A percentile compares a stretch with the other conserved stretches of the same genome.
Conservation (phyloP, 2,329 filamentous ascomycete genomes). For the Dactylellina haptotyla region DNA sequence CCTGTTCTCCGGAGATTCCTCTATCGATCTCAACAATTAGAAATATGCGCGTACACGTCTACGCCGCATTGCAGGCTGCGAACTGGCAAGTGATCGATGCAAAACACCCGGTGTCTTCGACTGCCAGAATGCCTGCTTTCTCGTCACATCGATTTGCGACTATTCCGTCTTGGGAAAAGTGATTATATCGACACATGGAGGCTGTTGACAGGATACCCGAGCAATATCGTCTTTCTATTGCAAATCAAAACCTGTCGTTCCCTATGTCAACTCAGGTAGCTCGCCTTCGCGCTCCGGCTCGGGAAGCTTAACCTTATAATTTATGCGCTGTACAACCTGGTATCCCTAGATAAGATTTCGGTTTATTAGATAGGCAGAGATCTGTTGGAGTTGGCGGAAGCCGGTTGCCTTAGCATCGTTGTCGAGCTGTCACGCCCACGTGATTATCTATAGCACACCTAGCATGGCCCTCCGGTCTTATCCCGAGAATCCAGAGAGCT, state of each 20-base stretch:
- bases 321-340: constrained; percentile 28
- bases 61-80: constrained; percentile 45
- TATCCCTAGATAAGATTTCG: constrained; percentile 16
- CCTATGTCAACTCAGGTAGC: no score
- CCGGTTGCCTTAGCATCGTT: background rate
- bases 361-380: constrained; percentile 17
- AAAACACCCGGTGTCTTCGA: constrained; percentile 26
- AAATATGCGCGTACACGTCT: constrained; percentile 51
- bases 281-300: constrained; percentile 2
- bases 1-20: background rate
- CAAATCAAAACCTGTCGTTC: constrained; percentile 46
- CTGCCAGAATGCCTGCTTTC: constrained; percentile 52
- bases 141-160: constrained; percentile 53
- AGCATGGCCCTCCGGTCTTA: background rate
- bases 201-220: constrained; percentile 42
- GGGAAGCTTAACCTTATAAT: constrained; percentile 32
- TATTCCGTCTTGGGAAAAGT: constrained; percentile 53
- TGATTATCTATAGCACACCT: constrained; percentile 1
- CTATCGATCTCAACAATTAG: constrained; percentile 1
- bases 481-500: constrained; percentile 12
- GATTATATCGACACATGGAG: constrained; percentile 53
- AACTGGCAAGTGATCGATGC: constrained; percentile 50
- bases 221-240: constrained; percentile 50
- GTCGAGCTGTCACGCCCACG: constrained; percentile 25
- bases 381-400: constrained; percentile 19